A percentile compares a stretch with the other conserved stretches of the same genome.
phyloP scores from a whole-genome alignment of 495 filamentous ascomycete genomes.

The Astrothelium subdiscretum region DNA sequence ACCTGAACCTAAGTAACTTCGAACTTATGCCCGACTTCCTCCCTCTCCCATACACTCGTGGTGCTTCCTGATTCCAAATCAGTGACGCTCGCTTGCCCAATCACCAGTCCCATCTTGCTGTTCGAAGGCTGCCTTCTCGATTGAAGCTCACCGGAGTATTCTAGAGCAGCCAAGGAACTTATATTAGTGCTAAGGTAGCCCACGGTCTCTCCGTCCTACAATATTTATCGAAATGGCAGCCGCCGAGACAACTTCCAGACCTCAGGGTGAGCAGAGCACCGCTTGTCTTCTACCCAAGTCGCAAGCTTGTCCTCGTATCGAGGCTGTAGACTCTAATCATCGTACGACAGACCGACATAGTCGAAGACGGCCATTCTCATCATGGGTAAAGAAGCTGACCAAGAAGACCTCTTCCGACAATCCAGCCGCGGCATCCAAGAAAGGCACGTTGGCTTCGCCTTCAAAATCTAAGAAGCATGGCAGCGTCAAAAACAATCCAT shows the following conservation, averaged over 20 bases:
- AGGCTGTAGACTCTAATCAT: neutral
- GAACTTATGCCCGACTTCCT: too few relatives aligned
- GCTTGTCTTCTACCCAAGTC: neutral
- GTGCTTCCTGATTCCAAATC: too few relatives aligned
- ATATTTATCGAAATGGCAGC: slow-evolving; percentile 47
- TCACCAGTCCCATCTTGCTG: too few relatives aligned
- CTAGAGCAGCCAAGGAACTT: neutral
- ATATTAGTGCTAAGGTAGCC: neutral
- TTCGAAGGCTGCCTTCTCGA: too few relatives aligned
- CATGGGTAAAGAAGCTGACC: slow-evolving; percentile 88
- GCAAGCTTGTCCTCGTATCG: slow-evolving; percentile 10
- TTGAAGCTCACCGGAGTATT: too few relatives aligned
- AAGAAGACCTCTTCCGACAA: slow-evolving; percentile 44
- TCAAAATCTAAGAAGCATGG: slow-evolving; percentile 48
- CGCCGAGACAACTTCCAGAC: slow-evolving; percentile 49
- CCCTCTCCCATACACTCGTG: too few relatives aligned
- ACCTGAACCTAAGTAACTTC: too few relatives aligned
- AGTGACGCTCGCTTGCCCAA: too few relatives aligned
- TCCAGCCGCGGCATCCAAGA: slow-evolving; percentile 41
- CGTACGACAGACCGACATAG: slow-evolving; percentile 44
- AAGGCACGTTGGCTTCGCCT: slow-evolving; percentile 16
- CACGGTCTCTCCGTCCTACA: neutral
- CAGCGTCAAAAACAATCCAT: slow-evolving; percentile 69
- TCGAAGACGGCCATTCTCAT: slow-evolving; percentile 77
- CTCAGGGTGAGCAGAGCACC: slow-evolving; percentile 46